Percentiles rank a stretch among this genome's conserved stretches.
Evolutionary conservation across 345 rosid genomes (phyloP).

Genomic region (Acer yangbiense): DNA sequence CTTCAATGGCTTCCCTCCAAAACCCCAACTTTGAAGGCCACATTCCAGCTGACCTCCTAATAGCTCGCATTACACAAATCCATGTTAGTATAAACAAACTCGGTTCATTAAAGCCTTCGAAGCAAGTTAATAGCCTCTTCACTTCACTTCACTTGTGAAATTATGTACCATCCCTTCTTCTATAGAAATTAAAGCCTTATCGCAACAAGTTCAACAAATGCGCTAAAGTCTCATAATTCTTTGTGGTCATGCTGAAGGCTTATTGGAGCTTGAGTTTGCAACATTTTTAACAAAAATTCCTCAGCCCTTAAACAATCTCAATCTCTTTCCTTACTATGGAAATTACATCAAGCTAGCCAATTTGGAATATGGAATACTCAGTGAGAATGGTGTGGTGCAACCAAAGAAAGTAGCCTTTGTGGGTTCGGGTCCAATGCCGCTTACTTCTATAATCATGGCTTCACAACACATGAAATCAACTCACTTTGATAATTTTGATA

Average conservation of each 20-base stretch:
- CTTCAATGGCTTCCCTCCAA: conserved; percentile 35
- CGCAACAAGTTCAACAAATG: conserved; percentile 25
- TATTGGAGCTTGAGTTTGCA: conserved; percentile 43
- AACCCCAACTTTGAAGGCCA: conserved; percentile 10
- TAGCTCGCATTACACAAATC: conserved; percentile 27
- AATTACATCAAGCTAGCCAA: conserved; percentile 42
- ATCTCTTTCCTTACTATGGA: conserved; percentile 38
- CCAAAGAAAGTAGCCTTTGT: conserved; percentile 43
- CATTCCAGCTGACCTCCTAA: conserved; percentile 18
- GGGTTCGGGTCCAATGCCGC: conserved; percentile 53
- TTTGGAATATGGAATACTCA: conserved; percentile 30
- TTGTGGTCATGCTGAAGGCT: conserved; percentile 38
- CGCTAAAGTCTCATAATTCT: conserved; percentile 33
- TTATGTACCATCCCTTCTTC: conserved; percentile 28
- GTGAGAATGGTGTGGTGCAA: conserved; percentile 25
- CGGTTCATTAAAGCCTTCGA: conserved; percentile 30
- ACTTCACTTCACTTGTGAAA: conserved; percentile 30
- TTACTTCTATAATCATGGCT: conserved; percentile 44
- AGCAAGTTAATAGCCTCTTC: conserved; percentile 32
- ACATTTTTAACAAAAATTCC: conserved; percentile 29
- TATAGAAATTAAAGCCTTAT: conserved; percentile 22
- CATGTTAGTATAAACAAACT: conserved; percentile 28
- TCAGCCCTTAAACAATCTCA: conserved; percentile 28
- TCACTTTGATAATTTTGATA: conserved; percentile 39
- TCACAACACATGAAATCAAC: conserved; percentile 34